A percentile compares a stretch with the other conserved stretches of the same genome.
Evolutionary conservation across 805 yeast genomes (phyloP).

Genomic region (Candida maltosa): DNA sequence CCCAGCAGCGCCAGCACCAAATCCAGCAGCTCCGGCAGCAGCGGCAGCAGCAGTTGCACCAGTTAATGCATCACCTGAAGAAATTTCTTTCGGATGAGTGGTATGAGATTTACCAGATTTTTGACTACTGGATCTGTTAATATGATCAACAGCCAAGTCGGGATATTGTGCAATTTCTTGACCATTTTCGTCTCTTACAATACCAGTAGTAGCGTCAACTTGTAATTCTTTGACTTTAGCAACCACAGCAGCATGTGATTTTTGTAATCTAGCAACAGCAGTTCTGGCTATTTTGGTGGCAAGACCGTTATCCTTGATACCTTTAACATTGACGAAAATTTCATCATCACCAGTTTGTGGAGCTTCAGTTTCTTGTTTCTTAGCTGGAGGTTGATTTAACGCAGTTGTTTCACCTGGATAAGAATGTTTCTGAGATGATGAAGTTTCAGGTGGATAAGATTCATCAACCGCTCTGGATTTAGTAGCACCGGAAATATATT

Average conservation of each 20-base stretch:
- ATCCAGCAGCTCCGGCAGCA: constrained; percentile 2
- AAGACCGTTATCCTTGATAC: constrained; percentile 18
- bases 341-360: constrained; percentile 8
- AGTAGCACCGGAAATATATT: no score
- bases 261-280: constrained; percentile 21
- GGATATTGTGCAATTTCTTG: constrained; percentile 10
- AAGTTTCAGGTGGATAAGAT: no score
- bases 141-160: constrained; percentile 6
- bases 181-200: constrained; percentile 26
- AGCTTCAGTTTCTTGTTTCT: neutral
- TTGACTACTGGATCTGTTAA: neutral
- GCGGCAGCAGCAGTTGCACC: constrained; percentile 5
- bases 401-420: no score
- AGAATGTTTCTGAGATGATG: no score
- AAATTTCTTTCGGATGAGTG: neutral
- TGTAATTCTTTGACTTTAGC: constrained; percentile 18
- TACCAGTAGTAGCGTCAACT: constrained; percentile 28
- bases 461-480: no score
- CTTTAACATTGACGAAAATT: constrained; percentile 29
- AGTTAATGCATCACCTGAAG: neutral
- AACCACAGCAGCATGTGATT: constrained; percentile 19
- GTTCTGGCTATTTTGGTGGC: constrained; percentile 25
- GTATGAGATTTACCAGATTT: neutral
- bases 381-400: neutral
- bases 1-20: no score